Percentiles rank a stretch among this genome's conserved stretches.
Evolutionary conservation across 495 filamentous ascomycete genomes (phyloP).

Genomic region (Bathelium albidoporum): DNA sequence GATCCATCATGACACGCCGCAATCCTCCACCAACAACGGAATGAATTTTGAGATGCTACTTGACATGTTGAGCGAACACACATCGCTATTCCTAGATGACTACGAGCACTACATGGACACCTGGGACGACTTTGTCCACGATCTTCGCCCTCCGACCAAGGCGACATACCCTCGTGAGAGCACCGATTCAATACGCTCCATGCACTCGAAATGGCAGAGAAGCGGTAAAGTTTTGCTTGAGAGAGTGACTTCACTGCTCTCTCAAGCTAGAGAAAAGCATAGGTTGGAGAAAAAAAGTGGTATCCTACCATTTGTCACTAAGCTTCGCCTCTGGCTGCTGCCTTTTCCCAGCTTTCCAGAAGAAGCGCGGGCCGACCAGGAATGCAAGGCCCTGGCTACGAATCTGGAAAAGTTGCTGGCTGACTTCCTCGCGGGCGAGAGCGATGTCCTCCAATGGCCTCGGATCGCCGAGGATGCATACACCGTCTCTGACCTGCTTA

Average conservation of each 20-base stretch:
- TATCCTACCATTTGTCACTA: background rate
- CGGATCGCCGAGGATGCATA: background rate
- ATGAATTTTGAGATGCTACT: background rate
- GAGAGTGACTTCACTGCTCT: background rate
- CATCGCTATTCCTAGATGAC: background rate
- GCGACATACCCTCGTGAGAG: background rate
- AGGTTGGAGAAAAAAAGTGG: background rate
- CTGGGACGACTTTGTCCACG: background rate
- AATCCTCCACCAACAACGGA: background rate
- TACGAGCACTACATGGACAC: background rate
- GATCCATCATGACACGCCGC: background rate
- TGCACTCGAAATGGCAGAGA: background rate
- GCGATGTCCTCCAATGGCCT: background rate
- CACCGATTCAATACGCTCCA: background rate
- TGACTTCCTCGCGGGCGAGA: background rate
- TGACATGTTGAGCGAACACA: background rate
- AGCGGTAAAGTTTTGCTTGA: background rate
- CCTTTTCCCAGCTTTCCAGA: background rate
- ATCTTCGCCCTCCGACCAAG: background rate
- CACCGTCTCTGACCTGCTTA: background rate
- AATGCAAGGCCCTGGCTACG: background rate
- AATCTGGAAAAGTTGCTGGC: background rate
- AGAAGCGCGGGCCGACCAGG: background rate
- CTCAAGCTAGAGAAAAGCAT: background rate
- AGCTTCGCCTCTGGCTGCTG: background rate